Percentiles rank a stretch among this genome's conserved stretches.
Conservation (phyloP, 352 stramenopile species). For the Globisporangium paroecandrum region DNA sequence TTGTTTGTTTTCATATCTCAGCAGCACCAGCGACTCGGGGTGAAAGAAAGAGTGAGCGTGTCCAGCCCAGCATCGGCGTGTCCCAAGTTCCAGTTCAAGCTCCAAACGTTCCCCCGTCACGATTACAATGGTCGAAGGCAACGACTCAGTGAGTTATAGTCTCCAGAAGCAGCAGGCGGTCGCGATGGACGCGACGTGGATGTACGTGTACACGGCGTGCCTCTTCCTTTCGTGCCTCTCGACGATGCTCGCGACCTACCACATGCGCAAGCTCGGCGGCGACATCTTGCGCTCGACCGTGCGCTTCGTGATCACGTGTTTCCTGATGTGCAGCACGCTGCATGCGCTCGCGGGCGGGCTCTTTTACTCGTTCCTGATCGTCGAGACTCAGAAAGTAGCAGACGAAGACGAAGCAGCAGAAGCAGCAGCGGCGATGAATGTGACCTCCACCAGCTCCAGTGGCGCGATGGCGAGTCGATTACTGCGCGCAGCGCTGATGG, state of each 20-base stretch:
- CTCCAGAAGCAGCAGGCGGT: conserved; percentile 6
- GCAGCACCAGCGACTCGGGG: not conserved
- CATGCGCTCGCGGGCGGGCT: conserved; percentile 45
- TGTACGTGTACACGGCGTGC: conserved; percentile 54
- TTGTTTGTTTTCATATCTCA: not conserved
- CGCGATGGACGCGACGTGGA: conserved; percentile 40
- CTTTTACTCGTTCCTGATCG: conserved; percentile 60
- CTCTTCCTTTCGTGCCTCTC: conserved; percentile 56
- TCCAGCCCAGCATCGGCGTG: not conserved
- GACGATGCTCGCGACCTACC: conserved; percentile 51
- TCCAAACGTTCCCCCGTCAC: not conserved
- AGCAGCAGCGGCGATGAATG: conserved; percentile 19
- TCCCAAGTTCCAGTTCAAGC: not conserved
- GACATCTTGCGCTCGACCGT: conserved; percentile 70
- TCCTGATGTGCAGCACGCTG: conserved; percentile 51
- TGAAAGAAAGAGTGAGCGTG: not conserved
- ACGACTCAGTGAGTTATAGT: not conserved
- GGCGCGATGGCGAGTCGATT: conserved; percentile 1
- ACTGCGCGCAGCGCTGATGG: not conserved
- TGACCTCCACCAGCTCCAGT: conserved; percentile 12
- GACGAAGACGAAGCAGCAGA: not conserved
- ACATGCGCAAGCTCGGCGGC: conserved; percentile 60
- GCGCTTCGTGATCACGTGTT: conserved; percentile 63
- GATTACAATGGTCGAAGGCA: not conserved
- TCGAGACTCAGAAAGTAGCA: conserved; percentile 19